phyloP scores from a whole-genome alignment of 2,329 filamentous ascomycete genomes.

The Xylaria sp. region DNA sequence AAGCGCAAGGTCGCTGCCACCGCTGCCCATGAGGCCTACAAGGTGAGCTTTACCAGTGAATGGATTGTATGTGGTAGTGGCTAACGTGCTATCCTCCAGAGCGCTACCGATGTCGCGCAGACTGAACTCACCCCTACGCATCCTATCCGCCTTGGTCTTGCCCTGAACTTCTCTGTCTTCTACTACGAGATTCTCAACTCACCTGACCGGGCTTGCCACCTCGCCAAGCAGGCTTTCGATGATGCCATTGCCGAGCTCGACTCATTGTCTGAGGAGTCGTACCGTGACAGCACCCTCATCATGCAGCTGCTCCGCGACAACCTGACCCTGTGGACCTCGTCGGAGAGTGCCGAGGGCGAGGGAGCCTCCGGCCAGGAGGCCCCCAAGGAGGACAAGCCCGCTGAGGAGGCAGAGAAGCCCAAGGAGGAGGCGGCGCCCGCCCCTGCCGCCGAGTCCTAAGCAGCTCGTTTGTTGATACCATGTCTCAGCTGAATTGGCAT shows the following conservation, averaged over 20 bases:
- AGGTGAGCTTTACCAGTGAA: conserved; percentile 63
- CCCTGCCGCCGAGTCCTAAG: conserved; percentile 58
- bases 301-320: conserved; percentile 99
- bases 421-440: conserved; percentile 56
- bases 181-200: conserved; percentile 99
- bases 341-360: conserved; percentile 81
- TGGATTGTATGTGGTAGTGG: neutral
- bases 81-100: conserved; percentile 56
- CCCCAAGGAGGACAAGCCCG: conserved; percentile 60
- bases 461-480: conserved; percentile 37
- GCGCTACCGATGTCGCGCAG: conserved; percentile 96
- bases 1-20: conserved; percentile 89
- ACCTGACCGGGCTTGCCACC: conserved; percentile 94
- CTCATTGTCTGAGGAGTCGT: conserved; percentile 95
- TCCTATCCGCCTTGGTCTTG: conserved; percentile 95
- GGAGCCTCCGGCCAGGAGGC: conserved; percentile 58
- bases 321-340: conserved; percentile 96
- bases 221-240: conserved; percentile 98
- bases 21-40: conserved; percentile 93
- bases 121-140: conserved; percentile 96
- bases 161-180: conserved; percentile 99
- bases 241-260: conserved; percentile 98
- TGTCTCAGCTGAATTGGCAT: conserved; percentile 42
- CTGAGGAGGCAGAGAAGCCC: conserved; percentile 54
- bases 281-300: conserved; percentile 98